Base-by-base conservation (phyloP, 179 eudicot species). In the Spergularia azorica region DNA sequence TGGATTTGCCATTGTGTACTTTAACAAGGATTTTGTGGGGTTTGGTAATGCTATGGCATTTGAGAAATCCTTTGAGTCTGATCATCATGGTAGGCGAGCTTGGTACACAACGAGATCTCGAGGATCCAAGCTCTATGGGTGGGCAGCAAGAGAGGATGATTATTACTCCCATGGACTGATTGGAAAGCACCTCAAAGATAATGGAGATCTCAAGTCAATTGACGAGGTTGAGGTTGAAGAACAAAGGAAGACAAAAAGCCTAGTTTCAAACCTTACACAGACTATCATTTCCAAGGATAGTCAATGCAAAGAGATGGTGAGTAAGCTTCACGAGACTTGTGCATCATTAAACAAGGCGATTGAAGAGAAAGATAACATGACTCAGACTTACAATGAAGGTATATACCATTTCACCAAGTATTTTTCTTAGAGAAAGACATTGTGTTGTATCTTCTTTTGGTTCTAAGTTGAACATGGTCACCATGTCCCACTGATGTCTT, bases 121-220 rank as follows among this genome's bases (percentile, higher is more conserved):
- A 54, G 90, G 88, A 61, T 81, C 82, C 59, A 73, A 84, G 38
- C 43, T 86, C 1, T 90, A 68, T 80, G 91, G 91, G 20, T 90
- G 95, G 95, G 72, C 88, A 72, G 91, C 90, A 7, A 84, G 87
- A 55, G 88, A 84, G 79, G 88, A 79, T 43, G 95, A 91, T 41
- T 89, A 81, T 63, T 18, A 76, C 57, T 75, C 80, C 3, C n/a
- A 50, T 9, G 81, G 76, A 63, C 46, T 77, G 15, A 46, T 87
- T 12, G 87, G 92, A 9, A 86, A 87, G 63, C 83, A 86, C 75
- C 87, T 90, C 43, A 76, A 75, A 16, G 84, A 80, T 62, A 82
- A 67, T 69, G 88, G 87, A 43, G 87, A 86, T 83, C 74, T 87
- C 61, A 83, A 73, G 71, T 83, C 90, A 48, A 61, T 89, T 71